Percentiles rank a stretch among this genome's conserved stretches.
Evolutionary conservation across 2,329 filamentous ascomycete species (phyloP).

Genomic region (Simplicillium sp.): DNA sequence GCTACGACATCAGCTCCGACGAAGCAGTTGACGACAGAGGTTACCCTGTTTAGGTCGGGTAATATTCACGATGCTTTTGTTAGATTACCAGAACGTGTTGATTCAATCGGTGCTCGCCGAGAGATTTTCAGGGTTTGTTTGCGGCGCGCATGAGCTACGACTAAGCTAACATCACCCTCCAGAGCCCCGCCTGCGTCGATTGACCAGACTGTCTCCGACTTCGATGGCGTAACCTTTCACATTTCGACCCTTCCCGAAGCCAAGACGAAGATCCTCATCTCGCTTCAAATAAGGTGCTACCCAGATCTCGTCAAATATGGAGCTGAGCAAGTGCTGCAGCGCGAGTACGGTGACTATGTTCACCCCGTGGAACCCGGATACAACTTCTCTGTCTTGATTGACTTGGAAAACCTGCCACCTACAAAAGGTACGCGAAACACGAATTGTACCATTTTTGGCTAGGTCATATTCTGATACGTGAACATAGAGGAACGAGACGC

Average conservation of each 20-base stretch:
- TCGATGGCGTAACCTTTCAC: slow-evolving; percentile 97
- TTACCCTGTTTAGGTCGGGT: slow-evolving; percentile 1
- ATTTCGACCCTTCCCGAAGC: slow-evolving; percentile 82
- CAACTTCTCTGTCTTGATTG: slow-evolving; percentile 88
- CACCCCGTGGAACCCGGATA: slow-evolving; percentile 81
- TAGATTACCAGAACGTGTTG: slow-evolving; percentile 98
- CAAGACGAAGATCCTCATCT: slow-evolving; percentile 91
- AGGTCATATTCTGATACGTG: too few relatives aligned
- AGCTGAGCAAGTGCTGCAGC: slow-evolving; percentile 79
- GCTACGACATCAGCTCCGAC: slow-evolving; percentile 17
- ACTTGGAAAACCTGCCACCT: slow-evolving; percentile 77
- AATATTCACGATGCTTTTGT: slow-evolving; percentile 63
- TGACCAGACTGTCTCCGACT: slow-evolving; percentile 97
- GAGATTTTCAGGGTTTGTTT: slow-evolving; percentile 72
- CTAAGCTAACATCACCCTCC: slow-evolving; percentile 25
- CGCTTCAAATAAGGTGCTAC: slow-evolving; percentile 91
- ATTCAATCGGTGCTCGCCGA: slow-evolving; percentile 95
- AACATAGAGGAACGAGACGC: slow-evolving; percentile 69
- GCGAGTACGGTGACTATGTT: slow-evolving; percentile 92
- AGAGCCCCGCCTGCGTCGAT: slow-evolving; percentile 82
- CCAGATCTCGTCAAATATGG: slow-evolving; percentile 87
- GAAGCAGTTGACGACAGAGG: slow-evolving; percentile 15
- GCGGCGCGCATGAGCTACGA: slow-evolving; percentile 6
- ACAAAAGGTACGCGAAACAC: slow-evolving; percentile 51
- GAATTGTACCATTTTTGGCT: too few relatives aligned